phyloP scores from a whole-genome alignment of 106 monocot genomes.

The Acorus calamus region DNA sequence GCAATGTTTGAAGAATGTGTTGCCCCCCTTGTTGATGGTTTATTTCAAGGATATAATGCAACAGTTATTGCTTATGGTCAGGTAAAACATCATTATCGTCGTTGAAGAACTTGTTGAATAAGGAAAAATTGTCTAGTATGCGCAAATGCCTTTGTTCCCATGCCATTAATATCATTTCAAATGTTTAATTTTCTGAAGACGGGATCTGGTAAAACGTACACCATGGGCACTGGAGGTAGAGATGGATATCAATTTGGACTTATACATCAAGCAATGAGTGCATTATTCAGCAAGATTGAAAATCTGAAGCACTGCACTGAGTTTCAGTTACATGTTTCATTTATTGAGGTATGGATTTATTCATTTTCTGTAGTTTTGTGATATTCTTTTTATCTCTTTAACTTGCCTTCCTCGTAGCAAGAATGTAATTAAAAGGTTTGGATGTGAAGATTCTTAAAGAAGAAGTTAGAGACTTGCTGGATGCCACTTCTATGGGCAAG shows the following conservation, averaged over 20 bases:
- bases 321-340: conserved; percentile 89
- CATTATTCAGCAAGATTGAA: conserved; percentile 73
- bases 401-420: background rate
- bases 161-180: conserved; percentile 14
- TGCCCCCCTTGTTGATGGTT: conserved; percentile 83
- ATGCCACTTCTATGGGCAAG: conserved; percentile 42
- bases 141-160: background rate
- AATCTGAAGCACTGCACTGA: conserved; percentile 64
- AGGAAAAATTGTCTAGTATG: too few relatives aligned
- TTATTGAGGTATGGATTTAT: conserved; percentile 67
- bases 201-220: conserved; percentile 99
- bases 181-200: conserved; percentile 44
- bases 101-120: too few relatives aligned
- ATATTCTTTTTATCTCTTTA: background rate
- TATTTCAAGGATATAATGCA: conserved; percentile 99
- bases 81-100: conserved; percentile 15
- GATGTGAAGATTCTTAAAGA: conserved; percentile 85
- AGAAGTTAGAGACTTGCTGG: conserved; percentile 95
- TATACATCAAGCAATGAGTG: conserved; percentile 82
- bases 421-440: conserved; percentile 1
- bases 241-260: conserved; percentile 61
- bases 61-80: conserved; percentile 99
- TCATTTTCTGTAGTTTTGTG: background rate
- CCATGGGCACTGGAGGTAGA: conserved; percentile 86
- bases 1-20: conserved; percentile 93